Conservation (phyloP, 192 early-diverging fungal genomes). For the Coemansia furcata region DNA sequence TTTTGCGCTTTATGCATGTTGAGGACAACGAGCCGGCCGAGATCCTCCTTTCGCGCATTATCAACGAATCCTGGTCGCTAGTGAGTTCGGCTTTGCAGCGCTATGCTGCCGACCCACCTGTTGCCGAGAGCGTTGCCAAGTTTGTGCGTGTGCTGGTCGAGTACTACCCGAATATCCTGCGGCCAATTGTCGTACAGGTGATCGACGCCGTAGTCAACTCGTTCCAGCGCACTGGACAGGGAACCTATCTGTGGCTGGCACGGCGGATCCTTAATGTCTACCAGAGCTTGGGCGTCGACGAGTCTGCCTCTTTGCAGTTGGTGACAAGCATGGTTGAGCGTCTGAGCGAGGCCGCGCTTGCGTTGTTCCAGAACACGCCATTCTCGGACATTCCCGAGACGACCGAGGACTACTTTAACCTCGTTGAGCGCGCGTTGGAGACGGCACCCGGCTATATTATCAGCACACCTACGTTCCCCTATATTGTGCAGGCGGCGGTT, state of each 20-base stretch:
- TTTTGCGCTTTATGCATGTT: constrained; percentile 39
- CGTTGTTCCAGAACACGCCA: constrained; percentile 52
- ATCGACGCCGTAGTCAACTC: constrained; percentile 57
- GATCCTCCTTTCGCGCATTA: constrained; percentile 25
- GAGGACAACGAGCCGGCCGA: constrained; percentile 32
- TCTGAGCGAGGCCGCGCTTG: constrained; percentile 67
- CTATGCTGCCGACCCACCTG: constrained; percentile 15
- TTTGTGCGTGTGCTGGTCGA: constrained; percentile 41
- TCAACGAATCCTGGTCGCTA: constrained; percentile 37
- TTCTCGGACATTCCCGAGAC: constrained; percentile 45
- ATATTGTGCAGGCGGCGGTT: constrained; percentile 34
- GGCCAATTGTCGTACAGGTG: constrained; percentile 24
- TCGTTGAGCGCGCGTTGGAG: constrained; percentile 43
- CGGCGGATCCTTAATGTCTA: constrained; percentile 64
- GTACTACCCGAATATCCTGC: constrained; percentile 26
- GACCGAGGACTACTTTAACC: constrained; percentile 48
- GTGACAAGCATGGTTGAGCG: constrained; percentile 61
- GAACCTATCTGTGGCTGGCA: constrained; percentile 82
- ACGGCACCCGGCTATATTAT: constrained; percentile 28
- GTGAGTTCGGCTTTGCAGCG: constrained; percentile 26
- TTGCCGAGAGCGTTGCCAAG: constrained; percentile 46
- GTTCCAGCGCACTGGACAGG: constrained; percentile 65
- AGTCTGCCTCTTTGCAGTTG: constrained; percentile 39
- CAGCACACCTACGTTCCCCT: constrained; percentile 18
- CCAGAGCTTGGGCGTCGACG: constrained; percentile 53